Base-by-base conservation (phyloP, 495 filamentous ascomycete species). In the Trichoderma asperelloides region DNA sequence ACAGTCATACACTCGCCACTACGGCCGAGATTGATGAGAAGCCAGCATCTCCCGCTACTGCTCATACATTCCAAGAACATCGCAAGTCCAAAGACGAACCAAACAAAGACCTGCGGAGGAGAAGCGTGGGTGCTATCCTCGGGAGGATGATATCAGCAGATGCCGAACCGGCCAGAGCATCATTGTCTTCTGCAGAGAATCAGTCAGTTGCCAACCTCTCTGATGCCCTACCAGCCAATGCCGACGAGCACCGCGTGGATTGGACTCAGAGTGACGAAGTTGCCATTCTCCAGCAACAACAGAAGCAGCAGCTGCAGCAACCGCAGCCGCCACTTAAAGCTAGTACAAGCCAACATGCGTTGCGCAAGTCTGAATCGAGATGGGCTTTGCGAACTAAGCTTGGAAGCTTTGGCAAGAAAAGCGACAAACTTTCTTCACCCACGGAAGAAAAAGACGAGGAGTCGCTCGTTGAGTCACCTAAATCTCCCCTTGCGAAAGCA, bases 231-330 rank as follows among this genome's bases (percentile, higher is more conserved):
- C 55, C 55, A 7, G 55, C 8, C 55, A 60, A 60, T 15, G 23
- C 55, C n/a, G 27, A 68, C n/a, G 60, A 71, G 60, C 75, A 76
- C 47, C 76, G 78, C 39, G 76, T 78, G 62, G 79, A 82, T 69
- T 82, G 79, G 79, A 77, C 78, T 65, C 78, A 80, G 71, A 78
- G 76, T 69, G 80, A 81, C 70, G 78, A 82, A 73, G 15, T 25
- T 6, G 40, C 33, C 2, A 33, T 51, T 23, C 47, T 25, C 2
- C 47, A 9, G n/a, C 43, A 55, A 27, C 18, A 45, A 63, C 67
- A 68, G 67, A 72, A 40, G 51, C 51, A 51, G 11, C 33, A 60
- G 9, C 55, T 79, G 73, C 13, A 23, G 6, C 55, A 28, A 16
- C 64, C 5, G 40, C 33, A 6, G 16, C 25, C 15, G 21, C 41